These are phyloP conservation scores for Pseudoperonospora humuli DNA, from an alignment of 352 stramenopile species.

Conservation along the genomic window DNA sequence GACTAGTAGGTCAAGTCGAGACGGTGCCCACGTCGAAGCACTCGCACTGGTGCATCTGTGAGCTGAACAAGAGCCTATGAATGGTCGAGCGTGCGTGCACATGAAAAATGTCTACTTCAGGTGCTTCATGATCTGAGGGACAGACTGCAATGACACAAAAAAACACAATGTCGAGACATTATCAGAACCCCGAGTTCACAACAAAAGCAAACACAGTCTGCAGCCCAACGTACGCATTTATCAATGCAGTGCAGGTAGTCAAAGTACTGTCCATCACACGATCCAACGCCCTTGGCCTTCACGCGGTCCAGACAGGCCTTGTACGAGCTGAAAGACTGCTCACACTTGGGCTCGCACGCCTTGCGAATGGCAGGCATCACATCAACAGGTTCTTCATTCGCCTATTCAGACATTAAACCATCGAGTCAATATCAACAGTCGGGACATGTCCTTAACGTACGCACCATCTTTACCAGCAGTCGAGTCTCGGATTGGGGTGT, in stretches of 20 bases:
- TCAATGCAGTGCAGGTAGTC: constrained; percentile 93
- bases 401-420: constrained; percentile 13
- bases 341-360: constrained; percentile 88
- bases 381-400: constrained; percentile 88
- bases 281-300: constrained; percentile 84
- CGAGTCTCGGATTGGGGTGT: constrained; percentile 9
- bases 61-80: background rate
- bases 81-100: constrained; percentile 3
- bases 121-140: constrained; percentile 93
- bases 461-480: constrained; percentile 23
- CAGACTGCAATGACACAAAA: constrained; percentile 37
- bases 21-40: background rate
- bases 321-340: constrained; percentile 83
- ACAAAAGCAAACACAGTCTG: too few relatives aligned
- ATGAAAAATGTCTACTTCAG: constrained; percentile 72
- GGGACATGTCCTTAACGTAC: background rate
- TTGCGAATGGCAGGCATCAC: constrained; percentile 90
- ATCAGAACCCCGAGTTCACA: too few relatives aligned
- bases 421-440: background rate
- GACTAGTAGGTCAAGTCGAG: background rate
- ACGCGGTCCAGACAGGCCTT: constrained; percentile 89
- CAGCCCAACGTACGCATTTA: constrained; percentile 88
- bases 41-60: constrained; percentile 6
- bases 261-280: constrained; percentile 94
- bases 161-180: background rate